Evolutionary conservation across 768 basidiomycete species (phyloP).

Genomic region (Dacryopinax spathularia): DNA sequence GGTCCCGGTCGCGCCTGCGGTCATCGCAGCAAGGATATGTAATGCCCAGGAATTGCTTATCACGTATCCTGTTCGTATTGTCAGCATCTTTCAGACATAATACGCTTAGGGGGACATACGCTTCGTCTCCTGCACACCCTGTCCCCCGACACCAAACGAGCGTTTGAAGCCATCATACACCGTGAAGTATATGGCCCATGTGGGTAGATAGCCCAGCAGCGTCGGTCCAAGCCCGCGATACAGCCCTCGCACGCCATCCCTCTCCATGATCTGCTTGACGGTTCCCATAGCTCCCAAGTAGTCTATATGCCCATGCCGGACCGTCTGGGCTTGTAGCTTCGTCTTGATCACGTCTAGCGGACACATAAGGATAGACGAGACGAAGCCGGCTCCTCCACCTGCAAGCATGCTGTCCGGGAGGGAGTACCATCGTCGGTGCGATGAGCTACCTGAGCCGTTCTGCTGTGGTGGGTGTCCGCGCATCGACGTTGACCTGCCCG

Average conservation of each 20-base stretch:
- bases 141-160: constrained; percentile 43
- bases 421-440: neutral
- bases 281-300: constrained; percentile 67
- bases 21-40: constrained; percentile 91
- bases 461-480: neutral
- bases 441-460: neutral
- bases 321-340: constrained; percentile 84
- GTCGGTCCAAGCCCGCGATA: constrained; percentile 98
- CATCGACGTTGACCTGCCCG: neutral
- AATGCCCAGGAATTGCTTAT: constrained; percentile 24
- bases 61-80: neutral
- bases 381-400: constrained; percentile 88
- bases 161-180: constrained; percentile 94
- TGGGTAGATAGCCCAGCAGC: constrained; percentile 89
- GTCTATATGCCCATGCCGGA: constrained; percentile 47
- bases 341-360: constrained; percentile 98
- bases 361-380: constrained; percentile 86
- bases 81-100: neutral
- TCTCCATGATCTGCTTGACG: constrained; percentile 38
- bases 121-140: neutral
- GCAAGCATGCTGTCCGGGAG: constrained; percentile 35
- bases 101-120: neutral
- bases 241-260: constrained; percentile 72
- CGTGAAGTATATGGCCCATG: constrained; percentile 98
- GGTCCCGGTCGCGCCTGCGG: constrained; percentile 84